phyloP scores from a whole-genome alignment of 306 rosid species.

The Chamaecrista fasciculata region DNA sequence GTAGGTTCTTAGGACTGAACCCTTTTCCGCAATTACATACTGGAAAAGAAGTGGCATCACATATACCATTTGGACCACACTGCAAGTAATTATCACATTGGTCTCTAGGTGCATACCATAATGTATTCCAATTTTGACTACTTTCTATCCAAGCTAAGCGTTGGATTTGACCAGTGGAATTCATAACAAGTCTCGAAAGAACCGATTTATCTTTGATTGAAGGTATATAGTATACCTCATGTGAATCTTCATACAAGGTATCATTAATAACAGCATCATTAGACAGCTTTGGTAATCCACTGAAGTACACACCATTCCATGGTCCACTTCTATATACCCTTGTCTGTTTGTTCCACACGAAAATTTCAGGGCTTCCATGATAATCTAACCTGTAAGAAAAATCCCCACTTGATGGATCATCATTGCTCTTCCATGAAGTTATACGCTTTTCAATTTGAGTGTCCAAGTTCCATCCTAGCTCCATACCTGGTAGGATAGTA shows the following conservation, averaged over 20 bases:
- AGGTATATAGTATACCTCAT: constrained; percentile 40
- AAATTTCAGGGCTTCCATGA: constrained; percentile 43
- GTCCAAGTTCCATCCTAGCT: constrained; percentile 23
- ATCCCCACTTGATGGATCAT: constrained; percentile 45
- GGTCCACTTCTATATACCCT: constrained; percentile 46
- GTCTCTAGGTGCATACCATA: constrained; percentile 46
- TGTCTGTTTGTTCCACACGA: not conserved
- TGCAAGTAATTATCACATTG: constrained; percentile 33
- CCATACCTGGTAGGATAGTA: too few species aligned
- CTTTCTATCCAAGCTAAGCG: constrained; percentile 38
- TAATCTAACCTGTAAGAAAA: constrained; percentile 33
- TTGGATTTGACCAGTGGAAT: constrained; percentile 28
- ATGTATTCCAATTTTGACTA: constrained; percentile 32
- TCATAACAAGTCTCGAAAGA: constrained; percentile 38
- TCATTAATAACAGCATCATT: too few species aligned
- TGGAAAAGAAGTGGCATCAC: constrained; percentile 53
- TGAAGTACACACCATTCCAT: constrained; percentile 56
- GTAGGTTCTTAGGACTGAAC: constrained; percentile 35
- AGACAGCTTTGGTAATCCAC: too few species aligned
- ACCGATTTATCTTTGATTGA: not conserved
- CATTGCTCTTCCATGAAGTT: constrained; percentile 38
- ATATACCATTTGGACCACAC: constrained; percentile 67
- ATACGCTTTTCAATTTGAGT: constrained; percentile 25
- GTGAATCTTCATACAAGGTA: too few species aligned
- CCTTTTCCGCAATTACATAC: constrained; percentile 48